phyloP scores from a whole-genome alignment of 2,329 filamentous ascomycete genomes.

The Neurospora sp. region DNA sequence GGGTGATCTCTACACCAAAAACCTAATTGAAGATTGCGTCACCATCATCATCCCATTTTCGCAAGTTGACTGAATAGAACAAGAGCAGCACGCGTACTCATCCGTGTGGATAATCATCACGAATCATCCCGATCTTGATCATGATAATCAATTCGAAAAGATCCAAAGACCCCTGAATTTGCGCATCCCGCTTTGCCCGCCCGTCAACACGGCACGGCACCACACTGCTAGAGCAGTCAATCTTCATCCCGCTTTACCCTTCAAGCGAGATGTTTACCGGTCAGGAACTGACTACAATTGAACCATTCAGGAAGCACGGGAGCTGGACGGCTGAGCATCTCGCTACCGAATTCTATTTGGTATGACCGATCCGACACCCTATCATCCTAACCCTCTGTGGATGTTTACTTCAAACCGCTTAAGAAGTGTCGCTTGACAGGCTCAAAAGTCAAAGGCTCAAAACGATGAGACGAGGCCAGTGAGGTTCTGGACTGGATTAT shows the following conservation, averaged over 20 bases:
- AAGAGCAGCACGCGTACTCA: neutral
- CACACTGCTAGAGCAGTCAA: neutral
- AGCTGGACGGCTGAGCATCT: neutral
- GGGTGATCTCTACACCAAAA: neutral
- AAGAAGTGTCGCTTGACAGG: neutral
- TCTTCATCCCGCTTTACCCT: neutral
- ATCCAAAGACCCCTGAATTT: neutral
- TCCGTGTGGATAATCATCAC: neutral
- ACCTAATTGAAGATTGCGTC: neutral
- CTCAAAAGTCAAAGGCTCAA: neutral
- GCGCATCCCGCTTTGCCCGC: neutral
- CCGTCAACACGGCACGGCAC: neutral
- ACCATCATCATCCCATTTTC: neutral
- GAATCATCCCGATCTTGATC: neutral
- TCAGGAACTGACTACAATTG: neutral
- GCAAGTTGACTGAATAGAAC: neutral
- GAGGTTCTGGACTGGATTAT: neutral
- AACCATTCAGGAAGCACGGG: neutral
- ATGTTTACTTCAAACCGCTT: neutral
- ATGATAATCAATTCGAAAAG: neutral
- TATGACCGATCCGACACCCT: neutral
- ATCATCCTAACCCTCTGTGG: neutral
- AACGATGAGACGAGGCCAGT: neutral
- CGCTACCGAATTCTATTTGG: neutral
- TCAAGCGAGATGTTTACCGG: neutral